These are phyloP conservation scores for Apiospora rasikravindrae DNA, from an alignment of 2,329 filamentous ascomycete genomes.

Conservation along the genomic window DNA sequence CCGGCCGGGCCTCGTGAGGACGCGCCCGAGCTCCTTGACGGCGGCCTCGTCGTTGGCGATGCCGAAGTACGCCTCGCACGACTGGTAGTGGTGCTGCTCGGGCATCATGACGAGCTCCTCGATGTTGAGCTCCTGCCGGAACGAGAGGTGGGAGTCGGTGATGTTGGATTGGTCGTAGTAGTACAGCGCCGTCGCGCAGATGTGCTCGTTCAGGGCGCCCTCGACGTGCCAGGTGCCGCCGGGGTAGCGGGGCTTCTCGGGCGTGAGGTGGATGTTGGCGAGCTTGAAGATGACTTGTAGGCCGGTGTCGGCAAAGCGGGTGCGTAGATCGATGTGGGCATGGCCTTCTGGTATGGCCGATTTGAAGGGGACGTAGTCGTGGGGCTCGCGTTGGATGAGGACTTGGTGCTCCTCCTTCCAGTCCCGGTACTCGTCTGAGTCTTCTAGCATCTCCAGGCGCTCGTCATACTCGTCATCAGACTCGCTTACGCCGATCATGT, in stretches of 20 bases:
- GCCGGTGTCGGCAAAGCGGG: not conserved
- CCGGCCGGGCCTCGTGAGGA: slow-evolving; percentile 31
- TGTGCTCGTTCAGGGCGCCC: slow-evolving; percentile 29
- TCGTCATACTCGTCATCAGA: not conserved
- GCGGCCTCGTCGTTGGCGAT: not conserved
- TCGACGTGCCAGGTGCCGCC: slow-evolving; percentile 52
- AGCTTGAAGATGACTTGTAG: slow-evolving; percentile 63
- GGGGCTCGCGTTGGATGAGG: not conserved
- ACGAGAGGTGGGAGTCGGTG: slow-evolving; percentile 59
- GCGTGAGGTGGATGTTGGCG: slow-evolving; percentile 62
- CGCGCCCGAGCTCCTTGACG: slow-evolving; percentile 31
- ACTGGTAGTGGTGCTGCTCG: slow-evolving; percentile 20
- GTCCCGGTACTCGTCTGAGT: not conserved
- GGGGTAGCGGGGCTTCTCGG: slow-evolving; percentile 56
- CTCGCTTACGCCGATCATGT: not conserved
- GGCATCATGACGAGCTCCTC: not conserved
- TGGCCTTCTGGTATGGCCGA: not conserved
- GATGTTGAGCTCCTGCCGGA: slow-evolving; percentile 41
- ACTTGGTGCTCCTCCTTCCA: not conserved
- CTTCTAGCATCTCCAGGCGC: not conserved
- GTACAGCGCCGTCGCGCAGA: slow-evolving; percentile 30
- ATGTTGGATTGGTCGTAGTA: slow-evolving; percentile 49
- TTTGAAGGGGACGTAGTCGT: not conserved
- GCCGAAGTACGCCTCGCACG: slow-evolving; percentile 19
- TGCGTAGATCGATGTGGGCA: not conserved